Percentiles rank a stretch among this genome's conserved stretches.
Conservation (phyloP, 176 grass and related monocot species). For the Bolboschoenus planiculmis region DNA sequence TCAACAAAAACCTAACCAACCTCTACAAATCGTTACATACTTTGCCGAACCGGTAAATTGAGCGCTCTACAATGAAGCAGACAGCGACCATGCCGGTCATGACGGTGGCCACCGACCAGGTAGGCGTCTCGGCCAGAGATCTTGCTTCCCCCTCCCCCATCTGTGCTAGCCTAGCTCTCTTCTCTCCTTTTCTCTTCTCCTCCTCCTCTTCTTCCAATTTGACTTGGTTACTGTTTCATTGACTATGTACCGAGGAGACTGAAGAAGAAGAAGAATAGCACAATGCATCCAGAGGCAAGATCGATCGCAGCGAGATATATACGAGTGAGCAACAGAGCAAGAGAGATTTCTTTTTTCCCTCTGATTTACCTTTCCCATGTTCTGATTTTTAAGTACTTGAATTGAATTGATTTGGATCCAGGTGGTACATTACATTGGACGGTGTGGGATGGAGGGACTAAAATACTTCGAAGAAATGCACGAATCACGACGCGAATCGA, state of each 20-base stretch:
- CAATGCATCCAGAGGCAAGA: not conserved
- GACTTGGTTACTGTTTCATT: not conserved
- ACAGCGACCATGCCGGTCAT: conserved; percentile 84
- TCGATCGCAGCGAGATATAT: not conserved
- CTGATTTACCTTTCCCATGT: not conserved
- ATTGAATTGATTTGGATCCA: not conserved
- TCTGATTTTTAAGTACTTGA: not conserved
- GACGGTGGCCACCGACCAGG: conserved; percentile 94
- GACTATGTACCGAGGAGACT: not conserved
- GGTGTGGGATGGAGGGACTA: not conserved
- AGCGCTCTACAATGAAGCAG: conserved; percentile 90
- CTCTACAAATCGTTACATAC: not conserved
- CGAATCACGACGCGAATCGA: not conserved
- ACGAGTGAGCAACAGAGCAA: conserved; percentile 14
- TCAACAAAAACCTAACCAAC: not conserved
- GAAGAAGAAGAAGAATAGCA: not conserved
- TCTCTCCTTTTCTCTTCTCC: not conserved
- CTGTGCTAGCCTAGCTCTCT: not conserved
- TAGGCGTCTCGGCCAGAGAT: conserved; percentile 96
- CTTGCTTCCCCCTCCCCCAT: conserved; percentile 29
- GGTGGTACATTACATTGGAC: not conserved
- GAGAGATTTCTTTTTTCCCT: not conserved
- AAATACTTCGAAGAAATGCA: not conserved
- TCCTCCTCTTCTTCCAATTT: not conserved
- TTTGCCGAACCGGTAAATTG: conserved; percentile 69